Evolutionary conservation across 2,329 filamentous ascomycete species (phyloP).

Genomic region (Claviceps arundinis): DNA sequence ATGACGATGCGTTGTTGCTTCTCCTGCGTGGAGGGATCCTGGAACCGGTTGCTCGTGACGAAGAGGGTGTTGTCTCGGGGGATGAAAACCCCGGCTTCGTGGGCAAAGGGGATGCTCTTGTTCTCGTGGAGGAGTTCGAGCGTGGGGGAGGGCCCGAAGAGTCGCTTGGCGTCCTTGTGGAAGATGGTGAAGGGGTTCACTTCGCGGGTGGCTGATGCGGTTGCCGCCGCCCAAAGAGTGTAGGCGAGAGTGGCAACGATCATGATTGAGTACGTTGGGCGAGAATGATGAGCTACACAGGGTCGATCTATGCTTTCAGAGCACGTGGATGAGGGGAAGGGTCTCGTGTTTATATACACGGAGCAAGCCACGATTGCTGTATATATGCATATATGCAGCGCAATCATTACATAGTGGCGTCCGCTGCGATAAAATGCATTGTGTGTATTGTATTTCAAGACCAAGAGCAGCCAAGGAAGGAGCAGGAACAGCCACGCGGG

Average conservation of each 20-base stretch:
- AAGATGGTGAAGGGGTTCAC: conserved; percentile 1
- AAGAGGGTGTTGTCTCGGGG: conserved; percentile 16
- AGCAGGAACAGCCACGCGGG: no score
- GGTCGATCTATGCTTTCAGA: no score
- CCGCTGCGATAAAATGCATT: no score
- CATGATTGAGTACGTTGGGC: no score
- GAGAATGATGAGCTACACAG: no score
- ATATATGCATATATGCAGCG: no score
- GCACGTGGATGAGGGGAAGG: no score
- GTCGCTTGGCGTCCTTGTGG: conserved; percentile 7
- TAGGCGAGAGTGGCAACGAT: background rate
- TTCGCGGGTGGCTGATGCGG: background rate
- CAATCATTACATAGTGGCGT: no score
- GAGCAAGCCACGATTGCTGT: no score
- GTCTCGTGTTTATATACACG: no score
- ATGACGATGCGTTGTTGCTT: conserved; percentile 15
- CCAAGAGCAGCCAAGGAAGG: no score
- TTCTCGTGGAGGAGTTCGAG: conserved; percentile 26
- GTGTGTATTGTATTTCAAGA: no score
- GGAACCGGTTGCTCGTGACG: conserved; percentile 22
- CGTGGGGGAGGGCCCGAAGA: conserved; percentile 22
- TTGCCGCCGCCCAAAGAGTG: background rate
- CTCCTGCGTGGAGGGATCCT: conserved; percentile 9
- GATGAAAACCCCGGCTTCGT: conserved; percentile 30
- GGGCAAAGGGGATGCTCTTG: conserved; percentile 30